phyloP scores from a whole-genome alignment of 305 asterid genomes.

The Rubia occidens region DNA sequence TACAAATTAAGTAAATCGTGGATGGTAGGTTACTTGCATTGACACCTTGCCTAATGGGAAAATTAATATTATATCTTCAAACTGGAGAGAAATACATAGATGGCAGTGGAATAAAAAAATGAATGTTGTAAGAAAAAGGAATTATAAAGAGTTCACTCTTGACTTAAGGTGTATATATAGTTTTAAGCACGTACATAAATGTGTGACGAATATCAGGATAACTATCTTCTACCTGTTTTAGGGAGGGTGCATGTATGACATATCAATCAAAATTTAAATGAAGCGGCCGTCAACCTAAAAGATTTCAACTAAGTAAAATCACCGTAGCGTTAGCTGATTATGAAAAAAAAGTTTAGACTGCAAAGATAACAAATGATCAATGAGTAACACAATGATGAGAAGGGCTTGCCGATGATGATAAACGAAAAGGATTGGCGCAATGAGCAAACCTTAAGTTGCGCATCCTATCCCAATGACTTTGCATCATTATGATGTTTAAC shows the following conservation, averaged over 20 bases:
- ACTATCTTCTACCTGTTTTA: slow-evolving; percentile 54
- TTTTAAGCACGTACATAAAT: slow-evolving; percentile 64
- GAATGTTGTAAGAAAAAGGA: background rate
- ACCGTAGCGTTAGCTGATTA: background rate
- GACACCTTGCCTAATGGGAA: background rate
- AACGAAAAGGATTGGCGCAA: background rate
- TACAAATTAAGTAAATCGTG: too few relatives aligned
- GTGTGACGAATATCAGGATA: slow-evolving; percentile 94
- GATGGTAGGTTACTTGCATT: too few relatives aligned
- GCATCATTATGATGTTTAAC: slow-evolving; percentile 54
- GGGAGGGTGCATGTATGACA: slow-evolving; percentile 87
- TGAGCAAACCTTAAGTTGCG: slow-evolving; percentile 61
- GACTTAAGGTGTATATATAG: slow-evolving; percentile 69
- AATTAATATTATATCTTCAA: slow-evolving; percentile 4
- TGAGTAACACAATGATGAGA: slow-evolving; percentile 1
- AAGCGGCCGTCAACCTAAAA: slow-evolving; percentile 81
- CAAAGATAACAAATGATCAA: background rate
- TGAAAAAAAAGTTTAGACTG: background rate
- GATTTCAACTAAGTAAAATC: slow-evolving; percentile 13
- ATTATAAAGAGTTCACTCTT: slow-evolving; percentile 9
- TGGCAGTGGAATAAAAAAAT: background rate
- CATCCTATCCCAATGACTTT: slow-evolving; percentile 83
- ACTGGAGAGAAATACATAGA: background rate
- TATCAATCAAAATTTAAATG: slow-evolving; percentile 67
- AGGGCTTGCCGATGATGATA: background rate